These are phyloP conservation scores for Citrullus colocynthis DNA, from an alignment of 306 rosid genomes.

Conservation along the genomic window DNA sequence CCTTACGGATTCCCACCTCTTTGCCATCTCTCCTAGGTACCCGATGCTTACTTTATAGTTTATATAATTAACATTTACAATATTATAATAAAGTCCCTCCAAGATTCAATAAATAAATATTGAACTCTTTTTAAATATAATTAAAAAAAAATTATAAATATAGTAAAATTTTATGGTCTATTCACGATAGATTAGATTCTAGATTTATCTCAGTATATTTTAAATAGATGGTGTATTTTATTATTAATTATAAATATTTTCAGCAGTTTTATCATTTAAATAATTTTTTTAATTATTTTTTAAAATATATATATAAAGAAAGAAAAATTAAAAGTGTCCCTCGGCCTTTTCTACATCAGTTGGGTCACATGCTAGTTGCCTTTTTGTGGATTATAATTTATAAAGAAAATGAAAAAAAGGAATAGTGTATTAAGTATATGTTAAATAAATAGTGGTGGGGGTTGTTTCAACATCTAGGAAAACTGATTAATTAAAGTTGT, in stretches of 20 bases:
- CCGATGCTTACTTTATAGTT: background rate
- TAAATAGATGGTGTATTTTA: no score
- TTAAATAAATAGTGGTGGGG: background rate
- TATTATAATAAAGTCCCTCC: background rate
- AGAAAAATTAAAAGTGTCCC: no score
- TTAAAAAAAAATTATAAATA: no score
- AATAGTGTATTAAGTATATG: background rate
- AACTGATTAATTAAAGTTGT: background rate
- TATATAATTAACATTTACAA: background rate
- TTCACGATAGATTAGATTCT: no score
- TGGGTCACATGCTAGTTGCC: background rate
- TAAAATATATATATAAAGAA: no score
- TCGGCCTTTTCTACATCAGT: background rate
- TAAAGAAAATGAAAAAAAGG: background rate
- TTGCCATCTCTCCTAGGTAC: background rate
- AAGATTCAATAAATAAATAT: background rate
- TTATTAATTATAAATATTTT: no score
- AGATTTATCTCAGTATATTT: no score
- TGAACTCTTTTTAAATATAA: no score
- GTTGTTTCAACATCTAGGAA: background rate
- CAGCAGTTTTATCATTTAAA: background rate
- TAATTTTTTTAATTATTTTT: no score
- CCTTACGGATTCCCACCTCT: no score
- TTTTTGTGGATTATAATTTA: background rate
- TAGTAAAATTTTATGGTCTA: no score